phyloP scores from a whole-genome alignment of 176 grass and related monocot genomes.

The Saccharum officinarum region DNA sequence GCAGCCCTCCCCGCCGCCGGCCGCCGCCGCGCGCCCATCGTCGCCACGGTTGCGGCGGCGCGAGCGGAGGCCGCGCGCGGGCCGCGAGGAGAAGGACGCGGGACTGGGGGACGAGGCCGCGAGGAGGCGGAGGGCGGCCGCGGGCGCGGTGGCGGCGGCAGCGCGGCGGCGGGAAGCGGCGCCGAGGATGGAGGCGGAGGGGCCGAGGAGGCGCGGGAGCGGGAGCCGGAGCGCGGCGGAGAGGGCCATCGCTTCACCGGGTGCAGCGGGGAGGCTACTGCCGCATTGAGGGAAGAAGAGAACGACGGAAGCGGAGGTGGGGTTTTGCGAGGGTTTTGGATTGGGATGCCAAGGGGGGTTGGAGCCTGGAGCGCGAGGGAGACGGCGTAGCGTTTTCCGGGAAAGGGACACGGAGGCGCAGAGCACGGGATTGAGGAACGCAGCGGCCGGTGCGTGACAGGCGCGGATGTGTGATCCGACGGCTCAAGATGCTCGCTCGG shows the following conservation, averaged over 20 bases:
- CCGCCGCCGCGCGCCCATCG: background rate
- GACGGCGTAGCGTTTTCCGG: background rate
- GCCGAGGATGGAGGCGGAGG: constrained; percentile 20
- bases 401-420: background rate
- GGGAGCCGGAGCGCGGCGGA: constrained; percentile 57
- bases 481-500: background rate
- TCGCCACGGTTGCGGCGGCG: constrained; percentile 21
- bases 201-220: constrained; percentile 45
- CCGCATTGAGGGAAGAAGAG: constrained; percentile 7
- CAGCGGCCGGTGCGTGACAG: background rate
- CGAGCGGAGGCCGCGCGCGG: background rate
- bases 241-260: constrained; percentile 50
- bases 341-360: background rate
- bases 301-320: background rate
- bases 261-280: background rate
- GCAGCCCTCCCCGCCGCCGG: constrained; percentile 16
- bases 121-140: constrained; percentile 49
- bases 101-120: constrained; percentile 20
- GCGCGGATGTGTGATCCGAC: background rate
- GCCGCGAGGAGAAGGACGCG: background rate
- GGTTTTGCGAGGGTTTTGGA: constrained; percentile 63
- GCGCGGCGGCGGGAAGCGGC: constrained; percentile 45
- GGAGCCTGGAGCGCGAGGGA: background rate
- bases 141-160: too few species aligned
- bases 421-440: constrained; percentile 10